A percentile compares a stretch with the other conserved stretches of the same genome.
Conservation (phyloP, 2,329 filamentous ascomycete species). For the Cytospora piceae region DNA sequence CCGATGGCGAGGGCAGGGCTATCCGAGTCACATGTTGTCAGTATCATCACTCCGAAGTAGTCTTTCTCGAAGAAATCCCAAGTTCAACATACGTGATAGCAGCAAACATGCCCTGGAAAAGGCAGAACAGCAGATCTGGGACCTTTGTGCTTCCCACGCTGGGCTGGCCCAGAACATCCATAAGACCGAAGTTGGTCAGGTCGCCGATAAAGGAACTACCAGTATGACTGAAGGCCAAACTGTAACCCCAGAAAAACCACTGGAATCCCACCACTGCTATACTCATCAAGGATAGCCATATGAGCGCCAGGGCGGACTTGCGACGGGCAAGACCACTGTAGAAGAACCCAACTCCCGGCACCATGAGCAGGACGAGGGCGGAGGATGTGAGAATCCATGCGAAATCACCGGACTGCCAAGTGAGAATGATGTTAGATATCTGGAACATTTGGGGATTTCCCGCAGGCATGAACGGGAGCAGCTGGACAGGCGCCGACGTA, state of each 20-base stretch:
- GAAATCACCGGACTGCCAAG: slow-evolving; percentile 72
- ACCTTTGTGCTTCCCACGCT: slow-evolving; percentile 73
- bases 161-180: slow-evolving; percentile 74
- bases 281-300: slow-evolving; percentile 84
- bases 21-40: neutral
- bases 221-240: slow-evolving; percentile 79
- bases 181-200: slow-evolving; percentile 80
- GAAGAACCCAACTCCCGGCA: slow-evolving; percentile 92
- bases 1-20: slow-evolving; percentile 63
- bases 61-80: neutral
- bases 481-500: slow-evolving; percentile 43
- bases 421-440: neutral
- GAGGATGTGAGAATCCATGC: slow-evolving; percentile 78
- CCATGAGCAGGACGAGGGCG: slow-evolving; percentile 87
- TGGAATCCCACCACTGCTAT: slow-evolving; percentile 82
- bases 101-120: slow-evolving; percentile 90
- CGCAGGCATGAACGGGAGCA: slow-evolving; percentile 31
- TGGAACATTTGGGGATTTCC: neutral
- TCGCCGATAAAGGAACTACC: slow-evolving; percentile 80
- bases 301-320: slow-evolving; percentile 85
- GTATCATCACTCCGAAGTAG: neutral
- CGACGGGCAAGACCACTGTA: slow-evolving; percentile 88
- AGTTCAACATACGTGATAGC: slow-evolving; percentile 73
- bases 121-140: slow-evolving; percentile 81
- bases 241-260: slow-evolving; percentile 97